Base-by-base conservation (phyloP, 768 basidiomycete genomes). In the Tephrocybe sp. region DNA sequence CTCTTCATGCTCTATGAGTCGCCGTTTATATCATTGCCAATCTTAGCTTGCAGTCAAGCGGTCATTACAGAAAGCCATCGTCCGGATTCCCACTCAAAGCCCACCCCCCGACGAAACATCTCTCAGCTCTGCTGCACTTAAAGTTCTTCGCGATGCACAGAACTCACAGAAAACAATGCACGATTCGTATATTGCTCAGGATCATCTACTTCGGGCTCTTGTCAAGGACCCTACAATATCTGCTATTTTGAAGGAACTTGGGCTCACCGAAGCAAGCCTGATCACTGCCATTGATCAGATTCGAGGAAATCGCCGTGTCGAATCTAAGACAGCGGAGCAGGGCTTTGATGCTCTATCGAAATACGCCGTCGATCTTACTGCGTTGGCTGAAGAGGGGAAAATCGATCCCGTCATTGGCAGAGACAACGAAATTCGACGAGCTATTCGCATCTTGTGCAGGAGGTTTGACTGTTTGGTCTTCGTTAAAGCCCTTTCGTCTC, bases 321-420 rank as follows among this genome's bases (percentile, higher is more conserved):
- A 98, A 60, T 86, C 81, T 54, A 89, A 81, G 65, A 83, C 80
- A 16, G 92, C 95, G 0, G 96, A 98, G 63, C 84, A 89, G 56
- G 92, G 92, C 24, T 98, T 97, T 57, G 94, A 98, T 52, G 95
- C 95, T 1, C 72, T 98, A 25, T 79, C 83, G 54, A 97, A 97
- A 68, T 92, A 92, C 62, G 90, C 90, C 1, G 70, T 87, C 12
- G 92, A 97, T 65, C 71, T 96, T 39, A 97, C 94, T 0, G 75
- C 88, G 3, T 75, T 95, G 2, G 94, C 94, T 25, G 86, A 87
- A 63, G 89, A 92, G 63, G 93, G 94, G 12, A 95, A 95, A 66
- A 82, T 96, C n/a, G 94, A 97, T 65, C 94, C 94, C 3, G 90
- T 94, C 24, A 92, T 97, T 49, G 93, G 94, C 8, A 82, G 92